phyloP scores from a whole-genome alignment of 371 early-diverging fungal genomes.

The Basidiobolus meristosporus region DNA sequence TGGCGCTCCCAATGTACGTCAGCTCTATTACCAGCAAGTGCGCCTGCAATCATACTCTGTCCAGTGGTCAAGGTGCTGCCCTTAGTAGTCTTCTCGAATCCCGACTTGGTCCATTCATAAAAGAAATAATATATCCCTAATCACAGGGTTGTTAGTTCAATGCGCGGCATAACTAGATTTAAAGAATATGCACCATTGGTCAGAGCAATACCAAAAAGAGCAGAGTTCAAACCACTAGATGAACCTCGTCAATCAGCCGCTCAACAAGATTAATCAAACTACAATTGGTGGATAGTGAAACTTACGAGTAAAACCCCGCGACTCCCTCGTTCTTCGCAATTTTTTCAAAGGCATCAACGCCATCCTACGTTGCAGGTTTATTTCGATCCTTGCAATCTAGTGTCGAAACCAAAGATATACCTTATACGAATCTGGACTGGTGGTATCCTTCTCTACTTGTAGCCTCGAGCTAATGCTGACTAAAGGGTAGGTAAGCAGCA shows the following conservation, averaged over 20 bases:
- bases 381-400: too few species aligned
- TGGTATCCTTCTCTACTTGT: constrained; percentile 62
- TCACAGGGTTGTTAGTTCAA: background rate
- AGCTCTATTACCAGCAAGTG: constrained; percentile 54
- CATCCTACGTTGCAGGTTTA: constrained; percentile 59
- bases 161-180: background rate
- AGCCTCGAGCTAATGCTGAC: constrained; percentile 78
- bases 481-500: constrained; percentile 88
- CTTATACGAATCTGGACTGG: constrained; percentile 24
- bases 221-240: constrained; percentile 76
- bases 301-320: constrained; percentile 52
- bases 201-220: constrained; percentile 85
- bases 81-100: constrained; percentile 47
- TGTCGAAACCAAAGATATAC: too few species aligned
- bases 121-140: constrained; percentile 78
- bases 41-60: constrained; percentile 82
- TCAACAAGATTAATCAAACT: too few species aligned
- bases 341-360: constrained; percentile 65
- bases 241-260: too few species aligned
- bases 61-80: constrained; percentile 45
- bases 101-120: constrained; percentile 77
- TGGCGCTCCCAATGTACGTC: background rate
- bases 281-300: too few species aligned
- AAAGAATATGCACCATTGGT: constrained; percentile 52
- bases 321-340: constrained; percentile 59